Conservation (phyloP, 2,329 filamentous ascomycete species). For the Trichoderma atrobrunneum region DNA sequence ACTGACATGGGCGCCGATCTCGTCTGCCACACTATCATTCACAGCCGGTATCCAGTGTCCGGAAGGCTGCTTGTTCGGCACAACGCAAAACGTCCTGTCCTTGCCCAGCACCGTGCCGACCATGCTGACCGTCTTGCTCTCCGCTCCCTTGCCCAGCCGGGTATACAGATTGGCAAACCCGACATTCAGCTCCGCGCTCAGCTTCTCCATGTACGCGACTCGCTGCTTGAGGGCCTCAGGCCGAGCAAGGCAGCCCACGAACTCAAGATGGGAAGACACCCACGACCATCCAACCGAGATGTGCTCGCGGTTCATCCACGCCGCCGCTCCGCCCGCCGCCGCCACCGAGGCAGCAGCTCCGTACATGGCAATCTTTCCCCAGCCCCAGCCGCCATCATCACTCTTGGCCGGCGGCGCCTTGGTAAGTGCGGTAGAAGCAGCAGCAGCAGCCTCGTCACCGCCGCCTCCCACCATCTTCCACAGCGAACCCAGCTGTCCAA, state of each 20-base stretch:
- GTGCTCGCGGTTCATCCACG: conserved; percentile 81
- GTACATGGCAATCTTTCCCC: conserved; percentile 81
- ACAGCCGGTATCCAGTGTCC: conserved; percentile 66
- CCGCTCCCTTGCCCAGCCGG: conserved; percentile 68
- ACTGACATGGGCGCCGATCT: conserved; percentile 75
- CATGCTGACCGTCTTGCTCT: conserved; percentile 51
- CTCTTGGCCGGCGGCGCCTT: conserved; percentile 14
- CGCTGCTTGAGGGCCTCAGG: conserved; percentile 76
- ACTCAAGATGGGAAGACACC: conserved; percentile 88
- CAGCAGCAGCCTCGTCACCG: conserved; percentile 23
- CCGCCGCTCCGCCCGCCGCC: conserved; percentile 76
- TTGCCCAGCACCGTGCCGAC: conserved; percentile 60
- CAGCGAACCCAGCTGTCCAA: conserved; percentile 66
- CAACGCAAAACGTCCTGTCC: conserved; percentile 83
- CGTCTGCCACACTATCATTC: conserved; percentile 77
- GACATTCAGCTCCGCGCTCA: conserved; percentile 64
- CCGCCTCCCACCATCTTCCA: conserved; percentile 49
- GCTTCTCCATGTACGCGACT: conserved; percentile 62
- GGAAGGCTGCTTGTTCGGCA: conserved; percentile 58
- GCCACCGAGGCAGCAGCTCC: conserved; percentile 82
- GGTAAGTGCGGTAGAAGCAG: conserved; percentile 22
- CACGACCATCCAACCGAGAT: conserved; percentile 74
- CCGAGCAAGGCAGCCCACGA: conserved; percentile 85
- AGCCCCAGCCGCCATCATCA: conserved; percentile 59
- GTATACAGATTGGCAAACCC: conserved; percentile 89